Base-by-base conservation (phyloP, 192 early-diverging fungal genomes). In the Piromyces sp. region DNA sequence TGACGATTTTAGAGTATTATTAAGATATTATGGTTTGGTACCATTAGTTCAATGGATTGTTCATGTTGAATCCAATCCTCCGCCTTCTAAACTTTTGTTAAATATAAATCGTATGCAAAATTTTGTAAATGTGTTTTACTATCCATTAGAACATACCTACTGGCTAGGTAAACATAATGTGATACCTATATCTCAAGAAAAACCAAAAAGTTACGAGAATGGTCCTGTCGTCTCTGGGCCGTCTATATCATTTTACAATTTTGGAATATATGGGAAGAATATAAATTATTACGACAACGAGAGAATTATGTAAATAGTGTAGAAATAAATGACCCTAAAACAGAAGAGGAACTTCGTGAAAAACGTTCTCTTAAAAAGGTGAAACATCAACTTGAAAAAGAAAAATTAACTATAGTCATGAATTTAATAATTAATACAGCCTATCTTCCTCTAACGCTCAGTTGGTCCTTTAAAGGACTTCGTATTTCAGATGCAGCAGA, bases 1-100 rank as follows among this genome's bases (percentile, higher is more conserved):
- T 30, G 87, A 92, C 37, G 96, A 99, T 86, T 95, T 94, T 88
- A 92, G 97, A 84, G 93, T 98, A 82, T 87, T 99, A 79, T 91
- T 96, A 38, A 94, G 97, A 40, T 95, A 94, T 86, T 92, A 92
- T 81, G 92, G 91, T 68, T 82, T 68, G n/a, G 51, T 68, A 11
- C 51, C 51, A 0, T 68, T 68, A 68, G 17, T 68, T 11, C 51
- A 68, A 68, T 68, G 51, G 51, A 68, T 68, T n/a, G 26, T 68
- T 4, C 51, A 68, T n/a, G 51, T 68, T n/a, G 51, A 68, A 68
- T 26, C 22, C 0, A 68, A 68, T 68, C 51, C 51, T 11, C 51
- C 51, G 9, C 51, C 51, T n/a, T 68, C 51, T 0, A 68, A 68
- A 68, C 51, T 68, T 68, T 68, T 68, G n/a, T 68, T 68, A 68